A percentile compares a stretch with the other conserved stretches of the same genome.
Conservation (phyloP, 1,284 basidiomycete genomes). For the Melampsora larici-populina region DNA sequence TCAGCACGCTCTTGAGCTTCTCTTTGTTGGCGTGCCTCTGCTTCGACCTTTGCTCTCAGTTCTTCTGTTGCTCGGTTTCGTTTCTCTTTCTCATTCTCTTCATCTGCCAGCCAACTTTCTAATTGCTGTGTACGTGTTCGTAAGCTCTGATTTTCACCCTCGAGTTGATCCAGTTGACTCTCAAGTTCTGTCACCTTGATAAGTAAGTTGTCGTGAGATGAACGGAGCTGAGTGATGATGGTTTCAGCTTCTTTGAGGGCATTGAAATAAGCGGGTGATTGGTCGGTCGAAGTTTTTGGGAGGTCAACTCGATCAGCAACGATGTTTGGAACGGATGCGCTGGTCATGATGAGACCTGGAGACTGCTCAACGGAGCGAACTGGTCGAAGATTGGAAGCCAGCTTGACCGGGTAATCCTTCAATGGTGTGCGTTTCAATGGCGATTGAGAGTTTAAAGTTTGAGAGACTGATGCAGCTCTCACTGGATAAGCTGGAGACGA, state of each 20-base stretch:
- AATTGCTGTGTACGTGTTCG: conserved; percentile 14
- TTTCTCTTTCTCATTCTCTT: conserved; percentile 19
- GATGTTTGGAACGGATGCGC: neutral
- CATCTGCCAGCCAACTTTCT: conserved; percentile 20
- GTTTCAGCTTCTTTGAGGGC: conserved; percentile 39
- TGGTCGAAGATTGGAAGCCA: neutral
- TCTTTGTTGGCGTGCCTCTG: neutral
- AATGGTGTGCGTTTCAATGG: conserved; percentile 19
- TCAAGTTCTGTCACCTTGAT: conserved; percentile 20
- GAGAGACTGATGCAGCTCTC: neutral
- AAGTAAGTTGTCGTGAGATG: conserved; percentile 25
- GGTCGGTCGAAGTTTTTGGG: neutral
- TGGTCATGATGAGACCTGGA: neutral
- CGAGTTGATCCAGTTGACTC: conserved; percentile 16
- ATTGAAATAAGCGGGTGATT: conserved; percentile 16
- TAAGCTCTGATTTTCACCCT: conserved; percentile 21
- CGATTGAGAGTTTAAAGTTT: neutral
- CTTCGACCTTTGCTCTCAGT: neutral
- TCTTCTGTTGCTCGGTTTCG: conserved; percentile 4
- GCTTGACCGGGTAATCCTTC: too few relatives aligned
- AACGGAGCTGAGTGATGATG: conserved; percentile 22
- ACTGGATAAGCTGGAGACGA: neutral
- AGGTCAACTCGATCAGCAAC: neutral
- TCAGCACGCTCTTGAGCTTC: neutral
- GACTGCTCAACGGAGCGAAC: neutral